These are phyloP conservation scores for Trichoderma parareesei DNA, from an alignment of 495 filamentous ascomycete genomes.

Conservation along the genomic window DNA sequence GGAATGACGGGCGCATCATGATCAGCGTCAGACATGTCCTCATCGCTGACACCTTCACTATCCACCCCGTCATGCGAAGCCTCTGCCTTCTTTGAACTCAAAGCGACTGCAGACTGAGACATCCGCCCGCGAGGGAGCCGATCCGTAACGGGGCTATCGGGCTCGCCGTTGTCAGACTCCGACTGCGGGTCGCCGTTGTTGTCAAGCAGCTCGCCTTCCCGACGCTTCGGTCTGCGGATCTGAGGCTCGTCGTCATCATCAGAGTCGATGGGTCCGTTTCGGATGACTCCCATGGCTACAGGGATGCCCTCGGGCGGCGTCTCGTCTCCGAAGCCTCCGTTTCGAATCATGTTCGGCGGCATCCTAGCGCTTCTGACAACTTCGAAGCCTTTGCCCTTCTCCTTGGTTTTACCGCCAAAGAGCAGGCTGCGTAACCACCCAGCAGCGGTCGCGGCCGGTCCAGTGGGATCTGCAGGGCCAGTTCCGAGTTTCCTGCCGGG, in stretches of 20 bases:
- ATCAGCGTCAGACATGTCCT: conserved; percentile 19
- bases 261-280: conserved; percentile 51
- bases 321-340: conserved; percentile 47
- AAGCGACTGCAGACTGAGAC: conserved; percentile 56
- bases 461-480: conserved; percentile 89
- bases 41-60: not conserved
- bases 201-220: conserved; percentile 34
- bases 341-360: conserved; percentile 47
- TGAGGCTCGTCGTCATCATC: conserved; percentile 45
- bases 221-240: conserved; percentile 16
- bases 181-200: conserved; percentile 31
- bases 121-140: conserved; percentile 50
- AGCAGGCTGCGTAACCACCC: conserved; percentile 72
- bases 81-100: conserved; percentile 47
- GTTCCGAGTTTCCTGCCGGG: conserved; percentile 81
- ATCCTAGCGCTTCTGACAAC: conserved; percentile 81
- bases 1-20: conserved; percentile 40
- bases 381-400: conserved; percentile 90
- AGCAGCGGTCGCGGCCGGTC: conserved; percentile 76
- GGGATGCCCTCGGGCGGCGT: conserved; percentile 47
- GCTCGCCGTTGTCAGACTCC: conserved; percentile 24
- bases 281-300: conserved; percentile 47
- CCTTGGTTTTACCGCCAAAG: conserved; percentile 75
- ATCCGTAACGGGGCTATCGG: conserved; percentile 35
- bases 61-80: conserved; percentile 5